A percentile compares a stretch with the other conserved stretches of the same genome.
Conservation (phyloP, 768 basidiomycete genomes). For the Amanita exitialis region DNA sequence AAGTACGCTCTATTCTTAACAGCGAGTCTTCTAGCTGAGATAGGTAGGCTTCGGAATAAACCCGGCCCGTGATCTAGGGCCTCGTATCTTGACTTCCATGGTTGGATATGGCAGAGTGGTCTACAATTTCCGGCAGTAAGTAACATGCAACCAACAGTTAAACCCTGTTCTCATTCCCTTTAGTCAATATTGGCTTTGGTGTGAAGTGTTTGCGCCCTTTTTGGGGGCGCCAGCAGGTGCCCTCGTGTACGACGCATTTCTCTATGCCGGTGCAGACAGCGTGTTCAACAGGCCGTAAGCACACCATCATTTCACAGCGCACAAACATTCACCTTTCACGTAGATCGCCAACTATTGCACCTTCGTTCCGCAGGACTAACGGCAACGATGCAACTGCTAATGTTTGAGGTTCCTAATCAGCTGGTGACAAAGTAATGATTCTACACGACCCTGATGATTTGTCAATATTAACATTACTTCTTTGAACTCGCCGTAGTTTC, state of each 20-base stretch:
- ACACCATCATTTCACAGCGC: background rate
- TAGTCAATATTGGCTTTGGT: constrained; percentile 72
- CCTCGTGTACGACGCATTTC: constrained; percentile 44
- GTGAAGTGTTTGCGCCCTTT: constrained; percentile 47
- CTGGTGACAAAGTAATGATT: background rate
- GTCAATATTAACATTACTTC: background rate
- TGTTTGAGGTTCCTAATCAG: background rate
- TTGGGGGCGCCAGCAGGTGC: constrained; percentile 44
- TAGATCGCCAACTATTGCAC: background rate
- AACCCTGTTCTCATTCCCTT: constrained; percentile 10
- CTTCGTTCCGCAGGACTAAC: background rate
- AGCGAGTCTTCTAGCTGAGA: background rate
- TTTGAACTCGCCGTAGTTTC: too few species aligned
- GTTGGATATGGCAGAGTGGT: constrained; percentile 51
- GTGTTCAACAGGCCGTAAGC: constrained; percentile 32
- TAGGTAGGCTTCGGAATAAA: constrained; percentile 27
- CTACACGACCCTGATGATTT: background rate
- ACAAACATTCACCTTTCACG: background rate
- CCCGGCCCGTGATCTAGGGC: constrained; percentile 39
- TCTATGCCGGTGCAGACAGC: constrained; percentile 50
- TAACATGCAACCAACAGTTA: background rate
- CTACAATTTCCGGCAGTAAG: constrained; percentile 29
- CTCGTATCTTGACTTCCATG: constrained; percentile 56
- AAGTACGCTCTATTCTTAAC: constrained; percentile 12
- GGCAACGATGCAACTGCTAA: background rate